Conservation (phyloP, 441 rosid genomes). For the Adansonia grandidieri region DNA sequence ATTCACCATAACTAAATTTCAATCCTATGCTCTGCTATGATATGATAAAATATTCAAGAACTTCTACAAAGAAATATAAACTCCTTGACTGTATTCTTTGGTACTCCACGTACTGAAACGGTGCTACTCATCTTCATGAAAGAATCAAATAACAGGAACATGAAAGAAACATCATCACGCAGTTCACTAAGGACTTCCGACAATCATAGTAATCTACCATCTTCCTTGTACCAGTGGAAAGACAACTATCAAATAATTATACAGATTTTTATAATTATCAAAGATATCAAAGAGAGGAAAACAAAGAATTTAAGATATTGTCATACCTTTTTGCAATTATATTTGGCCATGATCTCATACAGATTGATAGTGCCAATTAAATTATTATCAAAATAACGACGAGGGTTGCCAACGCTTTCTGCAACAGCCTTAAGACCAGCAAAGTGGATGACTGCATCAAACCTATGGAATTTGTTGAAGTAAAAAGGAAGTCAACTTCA, state of each 20-base stretch:
- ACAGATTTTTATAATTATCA: too few species aligned
- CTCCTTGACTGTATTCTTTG: not conserved
- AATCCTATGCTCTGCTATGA: not conserved
- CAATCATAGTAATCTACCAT: not conserved
- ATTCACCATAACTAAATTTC: not conserved
- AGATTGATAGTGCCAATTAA: constrained; percentile 70
- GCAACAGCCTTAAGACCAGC: constrained; percentile 75
- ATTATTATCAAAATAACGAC: constrained; percentile 66
- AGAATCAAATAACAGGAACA: not conserved
- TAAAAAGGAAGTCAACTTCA: constrained; percentile 14
- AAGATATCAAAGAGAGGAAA: not conserved
- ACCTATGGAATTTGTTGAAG: constrained; percentile 37
- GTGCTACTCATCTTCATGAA: not conserved
- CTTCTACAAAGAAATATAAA: not conserved
- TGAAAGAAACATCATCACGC: not conserved
- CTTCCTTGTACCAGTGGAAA: not conserved
- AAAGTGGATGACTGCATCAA: constrained; percentile 72
- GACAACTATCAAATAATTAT: not conserved
- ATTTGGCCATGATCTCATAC: constrained; percentile 65
- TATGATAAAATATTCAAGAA: not conserved
- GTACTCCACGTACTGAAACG: not conserved
- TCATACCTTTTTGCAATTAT: constrained; percentile 65
- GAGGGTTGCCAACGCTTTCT: constrained; percentile 64
- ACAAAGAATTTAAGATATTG: not conserved
- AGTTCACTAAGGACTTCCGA: not conserved